Conservation (phyloP, 495 filamentous ascomycete species). For the Aspergillus avenaceus region DNA sequence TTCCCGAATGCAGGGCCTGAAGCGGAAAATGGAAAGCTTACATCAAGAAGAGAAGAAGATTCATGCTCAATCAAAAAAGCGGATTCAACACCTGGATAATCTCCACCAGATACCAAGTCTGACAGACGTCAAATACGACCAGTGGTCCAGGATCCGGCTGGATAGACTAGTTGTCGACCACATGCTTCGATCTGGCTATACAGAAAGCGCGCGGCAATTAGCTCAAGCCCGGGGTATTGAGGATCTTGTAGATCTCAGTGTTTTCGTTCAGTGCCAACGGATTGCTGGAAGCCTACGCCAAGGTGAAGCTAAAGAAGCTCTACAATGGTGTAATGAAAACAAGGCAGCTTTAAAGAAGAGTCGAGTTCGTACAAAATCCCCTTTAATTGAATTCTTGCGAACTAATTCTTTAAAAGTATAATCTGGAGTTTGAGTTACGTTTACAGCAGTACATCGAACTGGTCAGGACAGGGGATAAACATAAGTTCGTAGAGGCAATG, state of each 20-base stretch:
- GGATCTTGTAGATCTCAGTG: slow-evolving; percentile 82
- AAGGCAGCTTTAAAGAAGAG: slow-evolving; percentile 81
- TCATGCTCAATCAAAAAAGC: slow-evolving; percentile 66
- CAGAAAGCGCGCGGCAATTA: slow-evolving; percentile 68
- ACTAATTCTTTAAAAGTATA: slow-evolving; percentile 59
- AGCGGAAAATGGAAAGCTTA: slow-evolving; percentile 75
- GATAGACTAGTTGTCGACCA: slow-evolving; percentile 88
- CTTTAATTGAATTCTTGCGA: slow-evolving; percentile 21
- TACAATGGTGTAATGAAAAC: slow-evolving; percentile 90
- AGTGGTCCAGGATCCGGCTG: slow-evolving; percentile 76
- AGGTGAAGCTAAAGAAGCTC: slow-evolving; percentile 70
- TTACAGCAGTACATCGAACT: slow-evolving; percentile 95
- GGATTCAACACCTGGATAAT: slow-evolving; percentile 74
- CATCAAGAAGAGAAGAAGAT: slow-evolving; percentile 74
- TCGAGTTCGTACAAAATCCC: slow-evolving; percentile 50
- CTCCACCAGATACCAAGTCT: slow-evolving; percentile 76
- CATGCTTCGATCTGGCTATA: slow-evolving; percentile 77
- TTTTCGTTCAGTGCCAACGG: slow-evolving; percentile 76
- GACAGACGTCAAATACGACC: slow-evolving; percentile 90
- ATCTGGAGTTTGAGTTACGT: slow-evolving; percentile 90
- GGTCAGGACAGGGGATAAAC: slow-evolving; percentile 56
- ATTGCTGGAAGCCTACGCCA: slow-evolving; percentile 67
- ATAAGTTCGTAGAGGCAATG: slow-evolving; percentile 70
- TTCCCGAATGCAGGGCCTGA: slow-evolving; percentile 73
- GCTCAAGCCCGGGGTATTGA: slow-evolving; percentile 68